Conservation (phyloP, 108 stramenopile species). For the Skeletonema potamos region DNA sequence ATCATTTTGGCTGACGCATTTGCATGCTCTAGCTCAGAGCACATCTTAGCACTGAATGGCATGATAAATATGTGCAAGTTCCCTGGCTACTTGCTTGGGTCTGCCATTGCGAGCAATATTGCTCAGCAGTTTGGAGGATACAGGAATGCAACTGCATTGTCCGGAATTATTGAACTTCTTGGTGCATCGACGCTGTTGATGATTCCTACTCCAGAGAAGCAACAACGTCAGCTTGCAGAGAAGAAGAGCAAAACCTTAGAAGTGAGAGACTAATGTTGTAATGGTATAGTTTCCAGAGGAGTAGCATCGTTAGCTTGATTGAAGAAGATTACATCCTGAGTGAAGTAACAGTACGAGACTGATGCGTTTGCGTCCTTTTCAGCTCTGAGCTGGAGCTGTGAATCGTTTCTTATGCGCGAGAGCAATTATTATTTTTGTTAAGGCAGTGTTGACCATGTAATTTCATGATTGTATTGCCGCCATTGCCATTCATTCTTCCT, state of each 20-base stretch:
- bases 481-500: too few relatives aligned
- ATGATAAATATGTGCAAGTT: not conserved
- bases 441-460: not conserved
- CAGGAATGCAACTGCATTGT: not conserved
- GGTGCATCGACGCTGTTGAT: not conserved
- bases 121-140: not conserved
- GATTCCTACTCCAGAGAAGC: conserved; percentile 4
- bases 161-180: not conserved
- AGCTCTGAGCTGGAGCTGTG: too few relatives aligned
- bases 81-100: not conserved
- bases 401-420: too few relatives aligned
- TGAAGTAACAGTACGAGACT: too few relatives aligned
- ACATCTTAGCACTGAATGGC: not conserved
- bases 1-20: conserved; percentile 8
- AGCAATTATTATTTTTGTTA: too few relatives aligned
- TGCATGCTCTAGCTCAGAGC: not conserved
- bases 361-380: too few relatives aligned
- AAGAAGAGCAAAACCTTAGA: not conserved
- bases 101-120: not conserved
- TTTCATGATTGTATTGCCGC: not conserved
- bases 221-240: not conserved
- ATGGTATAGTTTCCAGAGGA: not conserved
- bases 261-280: not conserved
- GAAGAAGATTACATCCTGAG: too few relatives aligned
- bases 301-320: not conserved